Evolutionary conservation across 2,329 filamentous ascomycete species (phyloP).

Genomic region (Microdochium trichocladiopsis): DNA sequence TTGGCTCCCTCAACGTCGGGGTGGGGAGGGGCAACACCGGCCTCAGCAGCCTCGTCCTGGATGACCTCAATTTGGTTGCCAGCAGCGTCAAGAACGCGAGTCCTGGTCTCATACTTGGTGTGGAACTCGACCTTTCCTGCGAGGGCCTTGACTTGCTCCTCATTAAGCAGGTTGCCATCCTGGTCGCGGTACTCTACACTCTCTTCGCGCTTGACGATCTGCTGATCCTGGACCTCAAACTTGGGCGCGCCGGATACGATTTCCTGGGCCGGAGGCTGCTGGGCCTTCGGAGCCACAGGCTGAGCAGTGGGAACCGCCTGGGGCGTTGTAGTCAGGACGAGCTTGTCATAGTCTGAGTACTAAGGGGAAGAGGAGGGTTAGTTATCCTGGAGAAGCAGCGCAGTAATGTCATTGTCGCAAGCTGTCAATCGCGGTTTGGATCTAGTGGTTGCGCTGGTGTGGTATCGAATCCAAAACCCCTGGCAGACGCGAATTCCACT

Average conservation of each 20-base stretch:
- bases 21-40: slow-evolving; percentile 48
- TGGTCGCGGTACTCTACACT: slow-evolving; percentile 92
- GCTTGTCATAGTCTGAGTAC: neutral
- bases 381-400: neutral
- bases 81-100: slow-evolving; percentile 69
- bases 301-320: slow-evolving; percentile 4
- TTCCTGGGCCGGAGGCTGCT: slow-evolving; percentile 11
- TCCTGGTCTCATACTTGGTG: slow-evolving; percentile 93
- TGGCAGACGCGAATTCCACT: neutral
- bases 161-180: slow-evolving; percentile 79
- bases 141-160: slow-evolving; percentile 75
- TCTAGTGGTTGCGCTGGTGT: neutral
- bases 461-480: slow-evolving; percentile 1
- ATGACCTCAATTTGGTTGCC: slow-evolving; percentile 66
- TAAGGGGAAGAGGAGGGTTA: neutral
- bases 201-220: slow-evolving; percentile 58
- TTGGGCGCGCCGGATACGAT: slow-evolving; percentile 41
- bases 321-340: neutral
- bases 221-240: slow-evolving; percentile 36
- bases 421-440: neutral
- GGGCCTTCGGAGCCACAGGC: slow-evolving; percentile 5
- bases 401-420: neutral
- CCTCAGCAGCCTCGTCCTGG: slow-evolving; percentile 29
- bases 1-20: slow-evolving; percentile 56
- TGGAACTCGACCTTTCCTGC: slow-evolving; percentile 93